Base-by-base conservation (phyloP, 2,329 filamentous ascomycete species). In the Sporothrix phasma region DNA sequence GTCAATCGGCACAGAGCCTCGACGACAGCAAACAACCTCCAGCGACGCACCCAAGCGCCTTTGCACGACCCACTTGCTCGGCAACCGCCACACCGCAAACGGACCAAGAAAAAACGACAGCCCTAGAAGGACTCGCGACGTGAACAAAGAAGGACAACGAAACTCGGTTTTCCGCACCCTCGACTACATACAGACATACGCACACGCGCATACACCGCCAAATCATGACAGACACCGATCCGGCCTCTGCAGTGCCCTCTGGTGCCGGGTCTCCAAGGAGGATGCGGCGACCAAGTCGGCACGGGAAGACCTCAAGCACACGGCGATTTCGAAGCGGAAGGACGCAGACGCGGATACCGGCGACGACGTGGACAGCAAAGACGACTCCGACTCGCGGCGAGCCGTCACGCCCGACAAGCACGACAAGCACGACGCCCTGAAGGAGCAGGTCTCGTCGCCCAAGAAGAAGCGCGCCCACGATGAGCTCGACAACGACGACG, bases 381-480 rank as follows among this genome's bases (percentile, higher is more conserved):
- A 68, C 49, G 62, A 56, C 37, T 60, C 69, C 45, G 69, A 71
- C 66, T n/a, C 59, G 29, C 68, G 67, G 29, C 70, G 64, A 47
- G 62, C 39, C 3, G 37, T 19, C 7, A 66, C 64, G 24, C 64
- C 64, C 34, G 62, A 64, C 26, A 39, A 51, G 15, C 70, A 74
- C 34, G 62, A 64, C 26, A 39, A 51, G 15, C 70, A 74, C 64
- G 74, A 79, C 61, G 73, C 75, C 43, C 71, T 78, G 69, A 80
- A 76, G 70, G 81, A 85, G 58, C 76, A 80, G 64, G 71, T 84
- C 51, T 76, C 79, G 22, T 87, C 84, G 13, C 85, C 85, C 34
- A 87, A 87, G 76, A 88, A 87, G 78, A 88, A 87, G 77, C 79
- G 85, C 68, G 80, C 78, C 31, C 81, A 83, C 68, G 83, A 84